These are phyloP conservation scores for Candida incommunis DNA, from an alignment of 805 yeast genomes.

Conservation along the genomic window DNA sequence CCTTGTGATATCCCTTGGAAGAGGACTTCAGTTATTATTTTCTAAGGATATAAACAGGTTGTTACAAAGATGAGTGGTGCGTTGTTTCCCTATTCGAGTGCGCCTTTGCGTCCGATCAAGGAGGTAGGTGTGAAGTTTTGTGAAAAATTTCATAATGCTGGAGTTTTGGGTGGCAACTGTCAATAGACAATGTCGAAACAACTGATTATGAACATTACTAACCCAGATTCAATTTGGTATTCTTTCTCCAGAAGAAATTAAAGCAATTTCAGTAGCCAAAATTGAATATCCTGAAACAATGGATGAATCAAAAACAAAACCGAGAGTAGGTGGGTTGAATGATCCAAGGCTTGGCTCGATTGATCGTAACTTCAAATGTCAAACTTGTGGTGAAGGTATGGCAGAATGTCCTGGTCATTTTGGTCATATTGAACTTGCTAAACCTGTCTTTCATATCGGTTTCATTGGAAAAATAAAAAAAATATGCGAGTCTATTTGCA, in stretches of 20 bases:
- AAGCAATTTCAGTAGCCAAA: constrained; percentile 96
- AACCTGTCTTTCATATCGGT: constrained; percentile 94
- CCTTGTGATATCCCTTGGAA: neutral
- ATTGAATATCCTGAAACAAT: constrained; percentile 98
- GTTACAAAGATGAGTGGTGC: constrained; percentile 25
- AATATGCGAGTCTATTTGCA: constrained; percentile 91
- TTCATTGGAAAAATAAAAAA: constrained; percentile 88
- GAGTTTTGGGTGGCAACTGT: neutral
- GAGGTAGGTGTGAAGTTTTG: constrained; percentile 43
- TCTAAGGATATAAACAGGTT: neutral
- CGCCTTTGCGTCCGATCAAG: constrained; percentile 92
- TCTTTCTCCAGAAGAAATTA: constrained; percentile 91
- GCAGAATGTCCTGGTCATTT: constrained; percentile 99
- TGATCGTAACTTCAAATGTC: constrained; percentile 95
- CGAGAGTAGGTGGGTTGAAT: constrained; percentile 92
- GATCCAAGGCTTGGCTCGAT: constrained; percentile 96
- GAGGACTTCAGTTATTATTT: neutral
- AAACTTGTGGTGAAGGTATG: constrained; percentile 99
- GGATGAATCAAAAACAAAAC: constrained; percentile 92
- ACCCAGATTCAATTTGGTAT: constrained; percentile 83
- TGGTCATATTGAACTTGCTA: constrained; percentile 96
- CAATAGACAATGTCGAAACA: neutral
- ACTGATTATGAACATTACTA: constrained; percentile 7
- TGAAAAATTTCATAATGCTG: neutral
- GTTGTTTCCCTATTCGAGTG: constrained; percentile 86